A percentile compares a stretch with the other conserved stretches of the same genome.
Conservation (phyloP, 192 early-diverging fungal species). For the Fimicolochytrium jonesii region DNA sequence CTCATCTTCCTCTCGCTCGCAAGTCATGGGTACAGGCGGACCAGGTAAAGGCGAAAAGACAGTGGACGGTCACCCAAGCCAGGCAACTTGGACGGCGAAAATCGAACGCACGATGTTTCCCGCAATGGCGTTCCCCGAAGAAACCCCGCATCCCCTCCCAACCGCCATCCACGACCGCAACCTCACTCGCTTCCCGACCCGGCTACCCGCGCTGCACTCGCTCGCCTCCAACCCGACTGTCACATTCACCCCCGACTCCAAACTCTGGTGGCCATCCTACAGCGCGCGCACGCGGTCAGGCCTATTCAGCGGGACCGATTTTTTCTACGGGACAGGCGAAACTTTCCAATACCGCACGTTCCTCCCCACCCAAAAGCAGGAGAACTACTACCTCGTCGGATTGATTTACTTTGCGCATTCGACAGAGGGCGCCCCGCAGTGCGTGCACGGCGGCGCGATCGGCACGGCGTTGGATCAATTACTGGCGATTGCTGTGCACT, state of each 20-base stretch:
- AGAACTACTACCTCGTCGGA: neutral
- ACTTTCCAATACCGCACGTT: slow-evolving; percentile 4
- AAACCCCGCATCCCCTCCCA: no score
- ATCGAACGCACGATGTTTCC: no score
- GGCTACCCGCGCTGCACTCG: neutral
- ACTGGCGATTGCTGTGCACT: slow-evolving; percentile 2
- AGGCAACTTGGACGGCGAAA: no score
- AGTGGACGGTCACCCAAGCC: no score
- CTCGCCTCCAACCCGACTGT: slow-evolving; percentile 4
- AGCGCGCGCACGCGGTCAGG: neutral
- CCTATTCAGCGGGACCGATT: neutral
- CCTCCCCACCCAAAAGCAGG: neutral
- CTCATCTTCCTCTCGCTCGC: no score
- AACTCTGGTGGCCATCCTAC: slow-evolving; percentile 15
- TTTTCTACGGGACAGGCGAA: slow-evolving; percentile 6
- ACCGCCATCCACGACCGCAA: slow-evolving; percentile 3
- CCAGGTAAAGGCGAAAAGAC: no score
- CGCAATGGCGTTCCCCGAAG: no score
- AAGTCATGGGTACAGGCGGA: no score
- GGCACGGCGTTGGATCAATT: slow-evolving; percentile 15
- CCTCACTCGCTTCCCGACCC: slow-evolving; percentile 4
- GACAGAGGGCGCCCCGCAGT: slow-evolving; percentile 5
- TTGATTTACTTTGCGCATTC: neutral
- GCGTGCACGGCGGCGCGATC: slow-evolving; percentile 10
- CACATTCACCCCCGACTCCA: slow-evolving; percentile 3